Percentiles rank a stretch among this genome's conserved stretches.
Evolutionary conservation across 2,329 filamentous ascomycete genomes (phyloP).

Genomic region (Nemania serpens): DNA sequence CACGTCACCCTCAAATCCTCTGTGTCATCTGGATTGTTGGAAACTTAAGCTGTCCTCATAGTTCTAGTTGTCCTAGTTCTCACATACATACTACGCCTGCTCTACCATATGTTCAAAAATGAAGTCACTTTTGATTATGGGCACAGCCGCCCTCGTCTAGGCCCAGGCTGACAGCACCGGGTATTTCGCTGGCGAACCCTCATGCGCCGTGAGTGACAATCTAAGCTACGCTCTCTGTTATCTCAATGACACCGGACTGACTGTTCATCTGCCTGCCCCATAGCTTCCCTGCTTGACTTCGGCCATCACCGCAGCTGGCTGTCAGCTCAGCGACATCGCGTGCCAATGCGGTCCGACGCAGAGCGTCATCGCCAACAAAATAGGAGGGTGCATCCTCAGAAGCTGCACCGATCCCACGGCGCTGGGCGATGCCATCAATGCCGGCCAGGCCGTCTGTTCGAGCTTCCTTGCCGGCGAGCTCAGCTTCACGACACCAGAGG

Average conservation of each 20-base stretch:
- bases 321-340: slow-evolving; percentile 49
- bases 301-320: slow-evolving; percentile 54
- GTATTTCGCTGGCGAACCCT: slow-evolving; percentile 43
- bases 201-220: slow-evolving; percentile 43
- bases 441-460: slow-evolving; percentile 40
- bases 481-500: slow-evolving; percentile 18
- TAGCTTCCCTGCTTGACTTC: slow-evolving; percentile 53
- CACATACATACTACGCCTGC: neutral
- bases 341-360: slow-evolving; percentile 56
- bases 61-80: neutral
- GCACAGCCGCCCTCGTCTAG: slow-evolving; percentile 35
- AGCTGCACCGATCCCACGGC: slow-evolving; percentile 39
- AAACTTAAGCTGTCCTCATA: no score
- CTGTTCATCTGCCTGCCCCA: neutral
- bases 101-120: slow-evolving; percentile 27
- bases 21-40: neutral
- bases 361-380: slow-evolving; percentile 37
- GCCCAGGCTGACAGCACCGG: slow-evolving; percentile 38
- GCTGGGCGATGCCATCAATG: slow-evolving; percentile 38
- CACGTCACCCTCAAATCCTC: neutral
- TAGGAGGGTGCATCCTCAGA: slow-evolving; percentile 19
- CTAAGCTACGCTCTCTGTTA: neutral
- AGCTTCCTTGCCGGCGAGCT: slow-evolving; percentile 36
- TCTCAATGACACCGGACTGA: neutral
- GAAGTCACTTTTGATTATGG: slow-evolving; percentile 36